Conservation (phyloP, 78 protist genomes). For the Capsaspora owczarzaki region DNA sequence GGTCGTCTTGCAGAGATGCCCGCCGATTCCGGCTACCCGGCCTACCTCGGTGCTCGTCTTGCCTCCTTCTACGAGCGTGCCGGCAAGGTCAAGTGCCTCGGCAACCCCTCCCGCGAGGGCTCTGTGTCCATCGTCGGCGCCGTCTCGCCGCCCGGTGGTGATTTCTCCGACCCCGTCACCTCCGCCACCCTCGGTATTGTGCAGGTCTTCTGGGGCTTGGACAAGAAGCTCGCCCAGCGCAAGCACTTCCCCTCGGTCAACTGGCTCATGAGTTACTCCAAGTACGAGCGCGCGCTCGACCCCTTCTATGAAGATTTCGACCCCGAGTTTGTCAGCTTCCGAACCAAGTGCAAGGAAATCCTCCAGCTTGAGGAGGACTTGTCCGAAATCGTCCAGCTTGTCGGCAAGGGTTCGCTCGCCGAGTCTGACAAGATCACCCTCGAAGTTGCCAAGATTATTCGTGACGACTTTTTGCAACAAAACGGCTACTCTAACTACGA, state of each 20-base stretch:
- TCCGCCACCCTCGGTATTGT: conserved; percentile 97
- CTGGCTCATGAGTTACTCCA: conserved; percentile 92
- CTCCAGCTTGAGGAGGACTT: conserved; percentile 96
- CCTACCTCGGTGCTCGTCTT: conserved; percentile 98
- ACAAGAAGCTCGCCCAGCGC: conserved; percentile 98
- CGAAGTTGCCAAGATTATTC: conserved; percentile 91
- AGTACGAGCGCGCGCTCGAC: conserved; percentile 84
- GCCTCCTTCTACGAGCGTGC: conserved; percentile 99
- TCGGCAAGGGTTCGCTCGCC: conserved; percentile 96
- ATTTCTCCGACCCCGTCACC: conserved; percentile 99
- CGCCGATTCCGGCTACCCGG: conserved; percentile 99
- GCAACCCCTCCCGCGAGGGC: conserved; percentile 93
- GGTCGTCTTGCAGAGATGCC: conserved; percentile 99
- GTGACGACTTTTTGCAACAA: conserved; percentile 97
- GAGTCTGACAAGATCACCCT: conserved; percentile 95
- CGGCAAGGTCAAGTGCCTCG: conserved; percentile 87
- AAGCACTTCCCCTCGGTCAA: conserved; percentile 99
- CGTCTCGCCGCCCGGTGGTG: conserved; percentile 99
- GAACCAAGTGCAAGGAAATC: conserved; percentile 68
- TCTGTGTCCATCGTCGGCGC: conserved; percentile 99
- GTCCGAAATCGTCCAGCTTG: conserved; percentile 97
- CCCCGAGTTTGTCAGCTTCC: conserved; percentile 71
- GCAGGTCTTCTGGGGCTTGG: conserved; percentile 99
- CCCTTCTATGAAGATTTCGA: conserved; percentile 78
- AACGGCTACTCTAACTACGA: conserved; percentile 91